Base-by-base conservation (phyloP, 106 monocot genomes). In the Allium sativum region DNA sequence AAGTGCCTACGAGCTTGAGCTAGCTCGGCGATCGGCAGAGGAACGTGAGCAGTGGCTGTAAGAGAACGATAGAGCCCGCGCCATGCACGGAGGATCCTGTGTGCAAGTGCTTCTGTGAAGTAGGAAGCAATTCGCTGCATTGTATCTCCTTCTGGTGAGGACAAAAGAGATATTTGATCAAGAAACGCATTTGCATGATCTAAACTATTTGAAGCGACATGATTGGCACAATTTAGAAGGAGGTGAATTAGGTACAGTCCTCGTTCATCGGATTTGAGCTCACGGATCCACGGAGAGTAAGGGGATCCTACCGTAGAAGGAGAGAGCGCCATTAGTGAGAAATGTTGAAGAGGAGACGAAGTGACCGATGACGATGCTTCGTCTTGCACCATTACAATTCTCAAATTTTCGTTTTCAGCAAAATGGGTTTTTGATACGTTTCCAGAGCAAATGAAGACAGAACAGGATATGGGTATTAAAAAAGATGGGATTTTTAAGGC, bases 191-290 rank as follows among this genome's bases (percentile, higher is more conserved):
- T 82, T 56, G 82, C 82, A 41, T 67, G 70, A 41, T 90, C 84
- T 12, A 85, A 70, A 10, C 42, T 53, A 44, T 70, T 73, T 45
- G 73, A 48, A 17, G 84, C 66, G 11, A 84, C 84, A 20, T 81
- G 76, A 56, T 61, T 73, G 67, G 78, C 81, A 75, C 89, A 84
- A 76, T 85, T 81, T 31, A 81, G 66, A 17, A 89, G 89, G 61
- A 89, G 79, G 40, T 89, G 89, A 68, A 89, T 79, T 9, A 89
- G 78, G 48, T 68, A 79, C 7, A 89, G 81, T 8, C 89, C 84
- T 0, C 89, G 74, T 59, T 89, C 89, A 44, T 84, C 84, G 7
- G 89, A 81, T n/a, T 68, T 68, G 12, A 89, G 81, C 22, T 84
- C 73, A 3, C 79, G 71, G 18, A 80, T 42, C 76, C 77, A 80